Evolutionary conservation across 345 rosid genomes (phyloP).

Genomic region (Capsella bursapastoris): DNA sequence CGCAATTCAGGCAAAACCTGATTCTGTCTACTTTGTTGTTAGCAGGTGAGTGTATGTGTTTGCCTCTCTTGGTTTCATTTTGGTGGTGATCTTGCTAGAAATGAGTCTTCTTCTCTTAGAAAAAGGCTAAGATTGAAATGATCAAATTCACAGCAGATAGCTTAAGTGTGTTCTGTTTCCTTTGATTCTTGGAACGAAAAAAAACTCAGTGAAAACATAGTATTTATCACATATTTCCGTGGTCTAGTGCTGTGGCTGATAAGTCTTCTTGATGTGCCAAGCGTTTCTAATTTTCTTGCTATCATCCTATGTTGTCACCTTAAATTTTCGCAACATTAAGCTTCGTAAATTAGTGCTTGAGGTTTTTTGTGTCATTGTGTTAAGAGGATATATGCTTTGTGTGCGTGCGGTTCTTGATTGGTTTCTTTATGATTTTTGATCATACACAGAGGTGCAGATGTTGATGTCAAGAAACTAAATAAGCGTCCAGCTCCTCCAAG

Average conservation of each 20-base stretch:
- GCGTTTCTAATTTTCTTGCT: constrained; percentile 3
- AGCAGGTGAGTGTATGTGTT: constrained; percentile 61
- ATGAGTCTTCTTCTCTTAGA: background rate
- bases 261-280: background rate
- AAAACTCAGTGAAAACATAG: background rate
- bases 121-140: background rate
- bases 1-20: constrained; percentile 98
- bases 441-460: constrained; percentile 74
- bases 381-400: background rate
- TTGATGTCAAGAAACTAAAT: constrained; percentile 81
- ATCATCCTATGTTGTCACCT: background rate
- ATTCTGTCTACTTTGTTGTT: constrained; percentile 91
- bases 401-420: background rate
- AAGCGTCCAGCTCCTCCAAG: constrained; percentile 99
- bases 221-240: constrained; percentile 6
- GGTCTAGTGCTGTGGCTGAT: background rate
- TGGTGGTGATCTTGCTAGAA: constrained; percentile 18
- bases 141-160: background rate
- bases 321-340: background rate
- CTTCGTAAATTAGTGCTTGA: constrained; percentile 1
- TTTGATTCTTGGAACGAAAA: background rate
- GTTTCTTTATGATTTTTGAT: constrained; percentile 24
- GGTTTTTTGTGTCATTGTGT: background rate
- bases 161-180: constrained; percentile 8
- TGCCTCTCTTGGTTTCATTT: background rate